phyloP scores from a whole-genome alignment of 371 early-diverging fungal genomes.

The Zopfochytrium polystomum region DNA sequence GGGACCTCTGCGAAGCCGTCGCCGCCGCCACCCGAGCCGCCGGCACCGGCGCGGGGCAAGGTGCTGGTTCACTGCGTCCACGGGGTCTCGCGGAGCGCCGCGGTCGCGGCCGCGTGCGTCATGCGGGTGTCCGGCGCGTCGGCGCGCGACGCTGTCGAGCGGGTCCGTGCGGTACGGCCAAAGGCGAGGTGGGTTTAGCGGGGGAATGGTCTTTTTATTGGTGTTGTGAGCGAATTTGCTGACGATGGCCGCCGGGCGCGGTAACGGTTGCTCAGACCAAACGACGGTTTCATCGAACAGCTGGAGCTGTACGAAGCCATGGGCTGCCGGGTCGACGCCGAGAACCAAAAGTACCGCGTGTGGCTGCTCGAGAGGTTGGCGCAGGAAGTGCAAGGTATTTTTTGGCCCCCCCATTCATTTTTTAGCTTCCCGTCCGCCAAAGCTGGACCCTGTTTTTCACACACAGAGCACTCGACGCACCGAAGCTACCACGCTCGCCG shows the following conservation, averaged over 20 bases:
- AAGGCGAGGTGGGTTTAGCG: slow-evolving; percentile 35
- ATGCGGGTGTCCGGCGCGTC: slow-evolving; percentile 56
- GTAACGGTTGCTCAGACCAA: slow-evolving; percentile 52
- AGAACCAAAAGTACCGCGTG: slow-evolving; percentile 64
- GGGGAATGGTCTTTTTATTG: neutral
- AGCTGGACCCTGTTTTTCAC: no score
- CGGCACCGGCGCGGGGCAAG: slow-evolving; percentile 33
- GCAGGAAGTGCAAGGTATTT: slow-evolving; percentile 47
- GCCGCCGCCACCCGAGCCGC: slow-evolving; percentile 31
- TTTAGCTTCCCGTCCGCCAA: no score
- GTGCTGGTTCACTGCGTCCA: slow-evolving; percentile 72
- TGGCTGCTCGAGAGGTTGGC: slow-evolving; percentile 62
- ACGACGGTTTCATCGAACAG: slow-evolving; percentile 70
- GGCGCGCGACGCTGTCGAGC: slow-evolving; percentile 52
- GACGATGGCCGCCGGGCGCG: neutral
- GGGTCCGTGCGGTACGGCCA: slow-evolving; percentile 52
- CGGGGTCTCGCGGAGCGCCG: slow-evolving; percentile 60
- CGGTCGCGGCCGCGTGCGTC: slow-evolving; percentile 63
- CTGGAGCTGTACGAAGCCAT: slow-evolving; percentile 62
- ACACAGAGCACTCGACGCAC: no score
- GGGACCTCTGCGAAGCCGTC: slow-evolving; percentile 50
- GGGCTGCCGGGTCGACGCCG: slow-evolving; percentile 56
- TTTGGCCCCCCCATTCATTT: neutral
- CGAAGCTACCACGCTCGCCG: neutral
- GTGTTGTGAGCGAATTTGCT: neutral